Evolutionary conservation across 2,329 filamentous ascomycete genomes (phyloP).

Genomic region (Pseudocercospora fijiensis): DNA sequence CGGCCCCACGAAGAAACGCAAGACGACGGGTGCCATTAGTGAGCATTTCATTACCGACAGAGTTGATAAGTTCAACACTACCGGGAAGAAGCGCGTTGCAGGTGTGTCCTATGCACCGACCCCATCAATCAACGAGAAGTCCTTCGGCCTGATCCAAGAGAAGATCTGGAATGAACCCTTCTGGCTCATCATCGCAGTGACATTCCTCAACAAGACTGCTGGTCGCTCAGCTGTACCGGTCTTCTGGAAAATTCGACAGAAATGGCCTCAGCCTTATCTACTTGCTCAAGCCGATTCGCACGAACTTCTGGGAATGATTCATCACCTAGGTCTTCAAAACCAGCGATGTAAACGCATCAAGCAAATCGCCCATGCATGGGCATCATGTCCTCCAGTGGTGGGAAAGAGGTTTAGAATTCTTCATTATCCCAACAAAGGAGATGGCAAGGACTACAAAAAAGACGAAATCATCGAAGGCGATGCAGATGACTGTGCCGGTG

Average conservation of each 20-base stretch:
- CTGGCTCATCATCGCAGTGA: constrained; percentile 75
- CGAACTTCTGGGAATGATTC: constrained; percentile 63
- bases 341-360: constrained; percentile 68
- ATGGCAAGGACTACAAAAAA: constrained; percentile 50
- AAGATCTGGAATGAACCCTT: constrained; percentile 73
- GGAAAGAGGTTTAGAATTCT: constrained; percentile 58
- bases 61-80: constrained; percentile 34
- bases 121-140: constrained; percentile 61
- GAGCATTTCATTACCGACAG: constrained; percentile 33
- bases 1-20: constrained; percentile 16
- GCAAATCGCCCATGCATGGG: constrained; percentile 68
- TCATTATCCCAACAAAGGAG: constrained; percentile 54
- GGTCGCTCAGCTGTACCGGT: constrained; percentile 73
- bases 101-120: constrained; percentile 56
- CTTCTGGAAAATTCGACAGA: constrained; percentile 65
- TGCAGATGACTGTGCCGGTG: constrained; percentile 48
- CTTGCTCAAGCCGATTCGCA: constrained; percentile 59
- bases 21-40: constrained; percentile 30
- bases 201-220: constrained; percentile 79
- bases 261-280: constrained; percentile 64
- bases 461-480: constrained; percentile 49
- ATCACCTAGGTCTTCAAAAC: constrained; percentile 67
- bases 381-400: constrained; percentile 60
- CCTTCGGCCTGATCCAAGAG: constrained; percentile 83
- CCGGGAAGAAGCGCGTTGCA: constrained; percentile 30